phyloP scores from a whole-genome alignment of 2,329 filamentous ascomycete species.

The Diplodia corticola region DNA sequence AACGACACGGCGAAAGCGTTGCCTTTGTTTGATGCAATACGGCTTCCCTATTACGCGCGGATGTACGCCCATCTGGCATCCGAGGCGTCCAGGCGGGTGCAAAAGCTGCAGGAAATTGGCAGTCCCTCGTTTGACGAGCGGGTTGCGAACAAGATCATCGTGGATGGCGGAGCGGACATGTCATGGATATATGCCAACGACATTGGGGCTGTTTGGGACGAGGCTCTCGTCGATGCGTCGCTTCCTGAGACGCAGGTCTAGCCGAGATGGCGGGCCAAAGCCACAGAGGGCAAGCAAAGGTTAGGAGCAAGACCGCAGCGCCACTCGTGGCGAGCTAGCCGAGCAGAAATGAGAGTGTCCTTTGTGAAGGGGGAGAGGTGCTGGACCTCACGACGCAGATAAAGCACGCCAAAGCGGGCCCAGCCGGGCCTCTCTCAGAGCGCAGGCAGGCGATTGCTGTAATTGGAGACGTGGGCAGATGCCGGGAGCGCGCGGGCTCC shows the following conservation, averaged over 20 bases:
- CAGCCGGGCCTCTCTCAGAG: not conserved
- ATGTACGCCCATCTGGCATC: conserved; percentile 42
- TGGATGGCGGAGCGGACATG: conserved; percentile 38
- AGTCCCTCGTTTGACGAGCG: conserved; percentile 31
- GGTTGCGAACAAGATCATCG: conserved; percentile 34
- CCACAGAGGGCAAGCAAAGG: not conserved
- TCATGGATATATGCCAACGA: conserved; percentile 47
- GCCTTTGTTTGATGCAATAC: conserved; percentile 42
- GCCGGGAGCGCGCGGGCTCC: not conserved
- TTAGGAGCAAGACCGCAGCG: not conserved
- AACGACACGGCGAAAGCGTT: conserved; percentile 33
- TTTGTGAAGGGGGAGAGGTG: not conserved
- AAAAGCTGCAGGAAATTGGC: conserved; percentile 25
- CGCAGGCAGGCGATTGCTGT: not conserved
- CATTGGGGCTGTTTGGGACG: conserved; percentile 41
- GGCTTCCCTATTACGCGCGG: conserved; percentile 44
- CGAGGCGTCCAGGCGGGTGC: conserved; percentile 21
- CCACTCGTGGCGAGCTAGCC: not conserved
- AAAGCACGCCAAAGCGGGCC: not conserved
- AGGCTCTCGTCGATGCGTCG: not conserved
- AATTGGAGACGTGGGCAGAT: not conserved
- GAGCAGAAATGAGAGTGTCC: not conserved
- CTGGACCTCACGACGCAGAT: not conserved
- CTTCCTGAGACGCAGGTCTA: conserved; percentile 14
- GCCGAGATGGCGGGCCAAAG: not conserved